phyloP scores from a whole-genome alignment of 345 rosid genomes.

The Citrus mangshanensis region DNA sequence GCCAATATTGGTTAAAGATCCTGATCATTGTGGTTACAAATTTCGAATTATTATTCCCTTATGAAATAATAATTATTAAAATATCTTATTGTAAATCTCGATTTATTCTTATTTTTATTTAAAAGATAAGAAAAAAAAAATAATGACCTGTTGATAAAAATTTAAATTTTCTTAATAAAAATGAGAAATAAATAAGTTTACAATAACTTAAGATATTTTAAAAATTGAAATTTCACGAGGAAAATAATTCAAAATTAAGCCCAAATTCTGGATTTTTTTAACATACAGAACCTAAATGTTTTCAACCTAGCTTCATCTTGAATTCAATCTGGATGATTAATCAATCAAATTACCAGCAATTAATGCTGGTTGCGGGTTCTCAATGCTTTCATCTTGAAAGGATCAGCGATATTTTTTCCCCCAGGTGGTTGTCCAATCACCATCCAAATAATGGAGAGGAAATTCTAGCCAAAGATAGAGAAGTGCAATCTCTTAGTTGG shows the following conservation, averaged over 20 bases:
- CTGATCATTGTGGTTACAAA: too few relatives aligned
- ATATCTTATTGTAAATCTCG: too few relatives aligned
- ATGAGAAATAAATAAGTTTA: too few relatives aligned
- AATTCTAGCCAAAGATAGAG: not conserved
- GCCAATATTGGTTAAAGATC: not conserved
- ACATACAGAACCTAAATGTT: not conserved
- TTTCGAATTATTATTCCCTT: too few relatives aligned
- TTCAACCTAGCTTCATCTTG: not conserved
- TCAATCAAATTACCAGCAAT: not conserved
- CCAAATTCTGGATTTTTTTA: not conserved
- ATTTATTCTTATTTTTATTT: too few relatives aligned
- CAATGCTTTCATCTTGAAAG: not conserved
- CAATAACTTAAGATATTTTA: too few relatives aligned
- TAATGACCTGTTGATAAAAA: too few relatives aligned
- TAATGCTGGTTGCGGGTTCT: not conserved
- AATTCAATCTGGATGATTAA: not conserved
- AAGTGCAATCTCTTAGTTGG: not conserved
- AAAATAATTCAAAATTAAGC: too few relatives aligned
- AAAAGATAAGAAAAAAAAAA: too few relatives aligned
- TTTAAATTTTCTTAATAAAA: too few relatives aligned
- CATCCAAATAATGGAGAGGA: not conserved
- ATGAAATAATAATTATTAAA: too few relatives aligned
- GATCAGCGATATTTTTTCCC: not conserved
- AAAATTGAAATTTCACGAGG: too few relatives aligned
- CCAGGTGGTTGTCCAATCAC: conserved; percentile 2